Conservation (phyloP, 2,329 filamentous ascomycete species). For the Helotiales sp. region DNA sequence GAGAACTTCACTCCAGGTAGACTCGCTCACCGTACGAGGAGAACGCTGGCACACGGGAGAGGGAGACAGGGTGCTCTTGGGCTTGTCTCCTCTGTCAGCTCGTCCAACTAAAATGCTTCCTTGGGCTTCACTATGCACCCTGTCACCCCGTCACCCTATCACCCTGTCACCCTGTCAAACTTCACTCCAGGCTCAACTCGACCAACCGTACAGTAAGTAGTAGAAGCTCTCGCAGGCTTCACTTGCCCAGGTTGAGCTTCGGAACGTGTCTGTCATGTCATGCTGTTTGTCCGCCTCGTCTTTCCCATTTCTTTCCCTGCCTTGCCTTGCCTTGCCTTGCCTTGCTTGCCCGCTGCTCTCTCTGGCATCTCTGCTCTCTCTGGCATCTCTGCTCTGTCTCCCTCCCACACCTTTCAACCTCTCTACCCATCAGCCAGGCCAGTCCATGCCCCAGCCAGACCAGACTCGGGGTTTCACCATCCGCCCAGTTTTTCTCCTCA, state of each 20-base stretch:
- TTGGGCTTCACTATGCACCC: neutral
- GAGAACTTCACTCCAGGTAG: constrained; percentile 5
- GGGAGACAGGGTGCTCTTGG: neutral
- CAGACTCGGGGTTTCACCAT: neutral
- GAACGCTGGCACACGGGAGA: neutral
- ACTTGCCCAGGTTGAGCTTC: too few species aligned
- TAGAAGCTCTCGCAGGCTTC: neutral
- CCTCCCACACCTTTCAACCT: neutral
- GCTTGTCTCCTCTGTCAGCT: neutral
- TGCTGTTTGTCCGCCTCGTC: neutral
- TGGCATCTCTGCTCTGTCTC: too few species aligned
- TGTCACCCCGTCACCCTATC: too few species aligned
- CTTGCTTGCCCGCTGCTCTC: too few species aligned
- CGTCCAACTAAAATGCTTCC: constrained; percentile 3
- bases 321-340: too few species aligned
- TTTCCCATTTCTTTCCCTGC: too few species aligned
- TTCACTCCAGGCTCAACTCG: neutral
- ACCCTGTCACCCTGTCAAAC: too few species aligned
- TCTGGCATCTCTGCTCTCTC: too few species aligned
- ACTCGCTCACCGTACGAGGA: constrained; percentile 6
- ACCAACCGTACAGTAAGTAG: too few species aligned
- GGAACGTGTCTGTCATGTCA: too few species aligned
- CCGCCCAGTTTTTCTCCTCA: neutral
- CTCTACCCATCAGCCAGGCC: neutral
- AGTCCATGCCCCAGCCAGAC: too few species aligned